Evolutionary conservation across 139 green algal species (phyloP), one percentile per base, ranked within the genome.

Genomic region (Dunaliella primolecta): DNA sequence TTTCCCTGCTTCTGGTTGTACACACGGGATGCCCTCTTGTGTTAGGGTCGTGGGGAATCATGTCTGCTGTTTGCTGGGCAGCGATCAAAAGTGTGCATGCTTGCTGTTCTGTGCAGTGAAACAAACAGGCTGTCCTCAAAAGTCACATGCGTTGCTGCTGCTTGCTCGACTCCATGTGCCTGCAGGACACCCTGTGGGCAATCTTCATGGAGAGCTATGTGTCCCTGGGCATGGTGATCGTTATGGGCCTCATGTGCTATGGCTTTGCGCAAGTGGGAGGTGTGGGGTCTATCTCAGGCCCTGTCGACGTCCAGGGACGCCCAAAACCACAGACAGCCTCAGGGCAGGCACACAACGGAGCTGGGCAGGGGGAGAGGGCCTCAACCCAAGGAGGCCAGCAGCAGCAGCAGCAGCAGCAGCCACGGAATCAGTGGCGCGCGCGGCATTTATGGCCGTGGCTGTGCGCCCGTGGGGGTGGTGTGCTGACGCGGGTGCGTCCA

Each of bases 181-280:
- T n/a, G 46, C 46, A 64, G 46, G 46, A 64, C 46, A 64, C 46
- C 15, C n/a, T 31, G 71, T 77, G 29, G 27, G 11, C 15, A 2
- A 36, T 83, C 20, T 75, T 83, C 29, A 56, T 25, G 23, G 36
- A 70, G 29, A 56, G 29, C 36, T 83, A 83, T 37, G 24, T 83
- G 34, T 83, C 46, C n/a, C 79, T 81, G 76, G 34, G 7, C 34
- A 37, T 37, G 34, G 76, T 36, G 11, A 1, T 75, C 2, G 31
- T 37, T 15, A 27, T 93, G 35, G 91, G 93, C 80, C 25, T 93
- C 2, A 36, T 94, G 20, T 82, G 31, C 30, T 78, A 93, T 1
- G 89, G 87, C 35, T 92, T 96, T 84, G 93, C 92, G 21, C 81
- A 83, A 34, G 82, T 85, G 0, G 93, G 93, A 0, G 93, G 93